phyloP scores from a whole-genome alignment of 2,329 filamentous ascomycete species.

The Trichophyton mentagrophytes region DNA sequence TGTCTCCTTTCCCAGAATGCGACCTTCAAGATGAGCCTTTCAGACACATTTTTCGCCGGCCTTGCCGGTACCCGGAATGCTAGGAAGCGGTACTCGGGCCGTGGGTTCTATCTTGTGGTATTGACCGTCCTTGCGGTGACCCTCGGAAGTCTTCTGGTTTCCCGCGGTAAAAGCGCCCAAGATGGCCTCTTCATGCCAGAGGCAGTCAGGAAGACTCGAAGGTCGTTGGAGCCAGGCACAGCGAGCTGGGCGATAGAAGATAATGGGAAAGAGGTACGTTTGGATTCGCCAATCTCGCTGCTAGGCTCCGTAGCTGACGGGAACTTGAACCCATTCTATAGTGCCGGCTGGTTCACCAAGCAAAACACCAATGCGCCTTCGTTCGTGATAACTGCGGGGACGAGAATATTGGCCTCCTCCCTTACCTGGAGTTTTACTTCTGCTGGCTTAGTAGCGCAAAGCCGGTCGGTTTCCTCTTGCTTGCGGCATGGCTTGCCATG shows the following conservation, averaged over 20 bases:
- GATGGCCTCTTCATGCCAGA: not conserved
- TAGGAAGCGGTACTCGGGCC: conserved; percentile 29
- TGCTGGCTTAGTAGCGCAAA: conserved; percentile 58
- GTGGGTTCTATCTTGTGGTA: conserved; percentile 37
- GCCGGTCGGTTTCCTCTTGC: conserved; percentile 62
- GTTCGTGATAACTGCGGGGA: conserved; percentile 69
- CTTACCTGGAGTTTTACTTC: conserved; percentile 85
- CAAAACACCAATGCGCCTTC: conserved; percentile 73
- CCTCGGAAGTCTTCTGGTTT: conserved; percentile 20
- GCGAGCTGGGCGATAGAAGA: not conserved
- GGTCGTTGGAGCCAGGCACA: not conserved
- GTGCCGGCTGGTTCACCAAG: conserved; percentile 68
- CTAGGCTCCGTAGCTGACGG: not conserved
- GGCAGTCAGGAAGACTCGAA: not conserved
- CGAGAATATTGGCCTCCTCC: conserved; percentile 78
- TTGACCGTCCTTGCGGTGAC: conserved; percentile 25
- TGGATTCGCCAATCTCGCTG: not conserved
- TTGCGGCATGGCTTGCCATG: conserved; percentile 72
- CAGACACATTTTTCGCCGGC: conserved; percentile 2
- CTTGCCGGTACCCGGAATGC: conserved; percentile 10
- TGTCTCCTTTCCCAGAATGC: not conserved
- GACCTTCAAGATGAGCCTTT: conserved; percentile 10
- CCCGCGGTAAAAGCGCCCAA: not conserved
- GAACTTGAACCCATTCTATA: conserved; percentile 22
- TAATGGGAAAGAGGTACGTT: not conserved